Base-by-base conservation (phyloP, 1,284 basidiomycete species). In the Apiotrichum porosum region DNA sequence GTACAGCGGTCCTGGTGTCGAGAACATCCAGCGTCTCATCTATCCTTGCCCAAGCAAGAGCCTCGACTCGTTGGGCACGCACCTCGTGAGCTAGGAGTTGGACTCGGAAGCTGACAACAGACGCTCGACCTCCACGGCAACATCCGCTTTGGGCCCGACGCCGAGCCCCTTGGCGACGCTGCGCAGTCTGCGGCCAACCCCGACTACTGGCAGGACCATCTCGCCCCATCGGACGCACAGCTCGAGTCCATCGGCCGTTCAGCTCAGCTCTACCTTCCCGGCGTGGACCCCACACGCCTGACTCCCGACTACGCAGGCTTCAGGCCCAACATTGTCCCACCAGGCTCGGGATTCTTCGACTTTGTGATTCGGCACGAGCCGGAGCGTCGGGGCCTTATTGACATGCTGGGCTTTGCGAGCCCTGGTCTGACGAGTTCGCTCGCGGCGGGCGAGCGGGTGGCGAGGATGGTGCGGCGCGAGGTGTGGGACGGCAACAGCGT, bases 61-160 rank as follows among this genome's bases (percentile, higher is more conserved):
- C 52, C 58, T 72, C 70, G 81, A 49, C 73, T 86, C 86, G 3
- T 77, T 95, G 10, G 92, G 92, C 3, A 93, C 90, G 10, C 92
- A 95, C 75, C 77, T 93, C 24, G 69, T 68, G 26, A 52, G 67
- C 55, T 12, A 14, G 30, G 23, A 17, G 33, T 8, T 6, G 8
- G 26, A 28, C 26, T 28, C 26, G n/a, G n/a, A 28, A 28, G 26
- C 26, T 12, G 12, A 28, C 8, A 6, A 28, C 42, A 71, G 66
- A 95, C 91, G 8, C 75, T 98, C 35, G 89, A 94, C 70, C 69
- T 99, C 50, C 80, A 86, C 44, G 88, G 89, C 0, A 86, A 88
- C 58, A 79, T 98, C 42, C 82, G 83, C 21, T 98, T 99, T 68
- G 94, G 94, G 0, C 95, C 94, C 3, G 92, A 97, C 64, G 79